phyloP scores from a whole-genome alignment of 139 green algal species.

The Haematococcus lacustris region DNA sequence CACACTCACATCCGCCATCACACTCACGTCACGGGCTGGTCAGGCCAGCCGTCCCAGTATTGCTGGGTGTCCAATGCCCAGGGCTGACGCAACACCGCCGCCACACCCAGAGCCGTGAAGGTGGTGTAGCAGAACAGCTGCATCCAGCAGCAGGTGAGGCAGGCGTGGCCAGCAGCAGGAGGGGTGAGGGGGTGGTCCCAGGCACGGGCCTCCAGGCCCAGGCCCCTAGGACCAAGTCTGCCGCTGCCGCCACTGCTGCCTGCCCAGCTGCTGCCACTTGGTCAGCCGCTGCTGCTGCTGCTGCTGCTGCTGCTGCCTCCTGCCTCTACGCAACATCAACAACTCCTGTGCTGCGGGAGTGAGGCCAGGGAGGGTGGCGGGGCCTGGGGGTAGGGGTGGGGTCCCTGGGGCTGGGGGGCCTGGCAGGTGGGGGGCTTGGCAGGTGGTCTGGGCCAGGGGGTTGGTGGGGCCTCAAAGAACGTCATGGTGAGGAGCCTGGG shows the following conservation, averaged over 20 bases:
- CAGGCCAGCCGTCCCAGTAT: constrained; percentile 47
- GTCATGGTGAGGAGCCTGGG: not conserved
- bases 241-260: not conserved
- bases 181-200: not conserved
- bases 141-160: not conserved
- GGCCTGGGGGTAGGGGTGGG: too few relatives aligned
- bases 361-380: too few relatives aligned
- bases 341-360: too few relatives aligned
- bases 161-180: not conserved
- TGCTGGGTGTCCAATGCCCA: constrained; percentile 35
- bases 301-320: not conserved
- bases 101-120: constrained; percentile 16
- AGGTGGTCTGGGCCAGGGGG: not conserved
- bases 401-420: too few relatives aligned
- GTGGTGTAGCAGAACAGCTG: constrained; percentile 26
- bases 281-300: constrained; percentile 7
- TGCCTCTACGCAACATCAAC: not conserved
- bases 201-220: not conserved
- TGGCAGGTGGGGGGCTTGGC: too few relatives aligned
- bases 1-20: not conserved
- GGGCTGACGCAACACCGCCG: constrained; percentile 19
- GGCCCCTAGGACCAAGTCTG: not conserved
- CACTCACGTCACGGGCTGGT: constrained; percentile 44
- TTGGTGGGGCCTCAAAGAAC: not conserved
- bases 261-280: not conserved